Percentiles rank a stretch among this genome's conserved stretches.
These are phyloP conservation scores for Hawksworthiomyces lignivorus DNA, from an alignment of 2,329 filamentous ascomycete species.

Conservation along the genomic window DNA sequence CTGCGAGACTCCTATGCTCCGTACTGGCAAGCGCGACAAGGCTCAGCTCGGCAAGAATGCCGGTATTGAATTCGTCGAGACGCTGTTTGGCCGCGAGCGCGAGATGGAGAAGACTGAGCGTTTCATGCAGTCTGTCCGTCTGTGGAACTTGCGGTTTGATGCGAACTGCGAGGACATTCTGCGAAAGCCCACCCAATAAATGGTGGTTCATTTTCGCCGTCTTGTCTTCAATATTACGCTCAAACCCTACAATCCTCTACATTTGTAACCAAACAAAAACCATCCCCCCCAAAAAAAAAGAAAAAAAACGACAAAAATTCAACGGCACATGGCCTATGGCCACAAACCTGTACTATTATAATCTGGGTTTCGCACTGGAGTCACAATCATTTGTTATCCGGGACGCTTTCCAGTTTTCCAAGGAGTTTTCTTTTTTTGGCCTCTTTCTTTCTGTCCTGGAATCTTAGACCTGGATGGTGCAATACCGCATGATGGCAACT, in stretches of 20 bases:
- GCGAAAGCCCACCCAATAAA: constrained; percentile 48
- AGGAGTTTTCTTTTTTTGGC: constrained; percentile 7
- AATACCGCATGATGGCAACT: constrained; percentile 8
- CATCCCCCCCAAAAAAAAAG: constrained; percentile 1
- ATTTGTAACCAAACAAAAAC: not conserved
- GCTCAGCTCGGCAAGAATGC: constrained; percentile 81
- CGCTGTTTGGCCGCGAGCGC: constrained; percentile 85
- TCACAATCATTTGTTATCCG: constrained; percentile 8
- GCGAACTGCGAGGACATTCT: constrained; percentile 93
- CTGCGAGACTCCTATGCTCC: constrained; percentile 93
- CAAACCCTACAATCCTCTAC: no score
- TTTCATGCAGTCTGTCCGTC: constrained; percentile 79
- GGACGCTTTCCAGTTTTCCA: constrained; percentile 5
- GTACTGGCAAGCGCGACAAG: constrained; percentile 68
- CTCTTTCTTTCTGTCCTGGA: not conserved
- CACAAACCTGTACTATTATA: constrained; percentile 10
- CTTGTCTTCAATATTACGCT: no score
- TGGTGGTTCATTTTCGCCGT: not conserved
- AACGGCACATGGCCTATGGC: not conserved
- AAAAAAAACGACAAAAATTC: constrained; percentile 4
- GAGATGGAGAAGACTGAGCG: constrained; percentile 86
- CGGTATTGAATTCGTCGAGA: constrained; percentile 91
- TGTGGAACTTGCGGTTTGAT: constrained; percentile 92
- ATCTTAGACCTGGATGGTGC: constrained; percentile 13
- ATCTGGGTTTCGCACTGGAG: constrained; percentile 10